These are phyloP conservation scores for Trichoderma semiorbis DNA, from an alignment of 2,329 filamentous ascomycete species.

Conservation along the genomic window DNA sequence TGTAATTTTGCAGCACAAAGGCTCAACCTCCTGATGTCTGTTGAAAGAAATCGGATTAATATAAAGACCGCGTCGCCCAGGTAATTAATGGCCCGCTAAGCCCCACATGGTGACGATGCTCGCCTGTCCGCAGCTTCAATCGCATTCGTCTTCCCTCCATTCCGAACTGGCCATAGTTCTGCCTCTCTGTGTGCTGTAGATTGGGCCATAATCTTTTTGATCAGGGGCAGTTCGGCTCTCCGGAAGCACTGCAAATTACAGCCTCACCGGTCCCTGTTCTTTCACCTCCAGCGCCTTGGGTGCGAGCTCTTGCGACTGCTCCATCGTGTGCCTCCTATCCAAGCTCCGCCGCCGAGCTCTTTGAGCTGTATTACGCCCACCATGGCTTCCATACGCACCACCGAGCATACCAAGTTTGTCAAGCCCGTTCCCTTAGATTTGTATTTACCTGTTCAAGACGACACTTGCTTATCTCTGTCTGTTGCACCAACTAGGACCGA, in stretches of 20 bases:
- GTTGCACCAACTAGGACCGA: constrained; percentile 51
- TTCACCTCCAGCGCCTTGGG: neutral
- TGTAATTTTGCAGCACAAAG: neutral
- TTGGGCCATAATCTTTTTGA: neutral
- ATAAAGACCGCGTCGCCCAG: neutral
- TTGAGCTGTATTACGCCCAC: constrained; percentile 14
- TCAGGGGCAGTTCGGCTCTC: neutral
- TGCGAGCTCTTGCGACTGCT: constrained; percentile 3
- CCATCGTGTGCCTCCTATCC: constrained; percentile 13
- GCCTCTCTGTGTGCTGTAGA: neutral
- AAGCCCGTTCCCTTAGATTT: neutral
- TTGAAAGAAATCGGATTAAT: constrained; percentile 14
- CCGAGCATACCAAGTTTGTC: constrained; percentile 37
- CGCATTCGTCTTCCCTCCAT: neutral
- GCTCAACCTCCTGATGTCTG: neutral
- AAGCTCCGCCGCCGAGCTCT: neutral
- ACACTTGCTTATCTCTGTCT: neutral
- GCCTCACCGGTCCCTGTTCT: neutral
- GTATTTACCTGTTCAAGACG: neutral
- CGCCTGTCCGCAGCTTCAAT: neutral
- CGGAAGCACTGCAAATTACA: neutral
- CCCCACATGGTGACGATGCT: constrained; percentile 19
- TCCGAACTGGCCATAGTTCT: constrained; percentile 19
- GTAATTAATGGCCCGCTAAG: constrained; percentile 15
- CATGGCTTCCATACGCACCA: constrained; percentile 33